These are phyloP conservation scores for Aureoboletus auriporus DNA, from an alignment of 768 basidiomycete species.

Conservation along the genomic window DNA sequence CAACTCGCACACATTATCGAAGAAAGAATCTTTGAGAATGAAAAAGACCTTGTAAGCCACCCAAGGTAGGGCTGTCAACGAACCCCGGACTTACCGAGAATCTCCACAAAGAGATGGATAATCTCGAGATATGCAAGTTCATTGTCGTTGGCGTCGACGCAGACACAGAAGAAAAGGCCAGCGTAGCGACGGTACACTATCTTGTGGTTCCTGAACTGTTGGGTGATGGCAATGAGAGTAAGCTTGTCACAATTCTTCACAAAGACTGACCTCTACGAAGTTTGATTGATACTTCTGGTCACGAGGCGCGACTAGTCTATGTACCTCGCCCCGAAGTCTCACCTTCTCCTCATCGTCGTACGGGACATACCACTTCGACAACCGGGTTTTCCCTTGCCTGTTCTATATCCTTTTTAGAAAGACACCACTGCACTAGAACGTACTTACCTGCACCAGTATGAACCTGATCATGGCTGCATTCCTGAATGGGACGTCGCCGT, in stretches of 20 bases:
- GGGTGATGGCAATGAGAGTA: slow-evolving; percentile 5
- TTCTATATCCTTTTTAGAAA: slow-evolving; percentile 50
- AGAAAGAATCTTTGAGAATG: slow-evolving; percentile 78
- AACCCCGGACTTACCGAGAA: slow-evolving; percentile 64
- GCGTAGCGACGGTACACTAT: slow-evolving; percentile 96
- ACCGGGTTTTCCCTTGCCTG: slow-evolving; percentile 94
- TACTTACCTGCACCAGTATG: slow-evolving; percentile 87
- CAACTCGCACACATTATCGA: slow-evolving; percentile 97
- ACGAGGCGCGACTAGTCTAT: slow-evolving; percentile 89
- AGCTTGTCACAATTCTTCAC: not conserved
- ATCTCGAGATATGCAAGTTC: slow-evolving; percentile 96
- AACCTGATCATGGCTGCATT: slow-evolving; percentile 81
- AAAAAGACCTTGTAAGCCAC: not conserved
- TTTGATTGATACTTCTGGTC: slow-evolving; percentile 99
- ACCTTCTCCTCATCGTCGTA: slow-evolving; percentile 99
- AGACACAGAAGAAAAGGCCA: slow-evolving; percentile 96
- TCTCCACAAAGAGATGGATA: slow-evolving; percentile 97
- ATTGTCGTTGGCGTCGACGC: slow-evolving; percentile 97
- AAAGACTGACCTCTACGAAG: slow-evolving; percentile 85
- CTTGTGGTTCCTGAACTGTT: slow-evolving; percentile 95
- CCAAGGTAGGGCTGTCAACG: not conserved
- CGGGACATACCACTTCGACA: slow-evolving; percentile 99
- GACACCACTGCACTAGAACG: not conserved
- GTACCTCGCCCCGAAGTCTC: slow-evolving; percentile 92
- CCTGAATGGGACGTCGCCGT: slow-evolving; percentile 1